Percentiles rank a stretch among this genome's conserved stretches.
Evolutionary conservation across 805 yeast species (phyloP).

Genomic region (Myxozyma geophila): DNA sequence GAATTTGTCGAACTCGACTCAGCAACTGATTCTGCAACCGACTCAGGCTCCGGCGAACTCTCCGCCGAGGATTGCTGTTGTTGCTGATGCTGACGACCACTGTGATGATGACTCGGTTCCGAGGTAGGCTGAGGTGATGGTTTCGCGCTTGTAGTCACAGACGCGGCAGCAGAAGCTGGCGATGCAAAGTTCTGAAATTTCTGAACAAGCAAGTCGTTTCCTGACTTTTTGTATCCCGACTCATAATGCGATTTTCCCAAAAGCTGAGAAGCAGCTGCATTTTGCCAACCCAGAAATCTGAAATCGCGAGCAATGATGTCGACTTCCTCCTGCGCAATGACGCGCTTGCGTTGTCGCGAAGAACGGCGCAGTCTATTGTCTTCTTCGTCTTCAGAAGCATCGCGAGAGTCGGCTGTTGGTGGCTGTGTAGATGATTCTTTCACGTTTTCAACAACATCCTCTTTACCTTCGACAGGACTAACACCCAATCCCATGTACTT

Average conservation of each 20-base stretch:
- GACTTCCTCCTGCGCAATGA: constrained; percentile 6
- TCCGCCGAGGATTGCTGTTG: constrained; percentile 6
- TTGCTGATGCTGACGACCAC: background rate
- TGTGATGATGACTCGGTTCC: background rate
- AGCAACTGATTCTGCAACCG: background rate
- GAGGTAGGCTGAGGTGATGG: constrained; percentile 12
- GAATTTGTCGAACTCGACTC: background rate
- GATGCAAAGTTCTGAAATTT: constrained; percentile 20
- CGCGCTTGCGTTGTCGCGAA: constrained; percentile 24
- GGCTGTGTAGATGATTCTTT: constrained; percentile 4
- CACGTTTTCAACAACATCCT: background rate
- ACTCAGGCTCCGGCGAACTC: constrained; percentile 1
- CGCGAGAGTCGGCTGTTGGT: background rate
- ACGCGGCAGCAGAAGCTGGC: constrained; percentile 17
- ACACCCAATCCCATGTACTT: constrained; percentile 51
- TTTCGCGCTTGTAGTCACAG: constrained; percentile 8
- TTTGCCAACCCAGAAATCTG: constrained; percentile 26
- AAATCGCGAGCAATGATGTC: constrained; percentile 11
- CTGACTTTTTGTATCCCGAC: constrained; percentile 22
- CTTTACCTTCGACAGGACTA: background rate
- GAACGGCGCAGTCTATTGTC: constrained; percentile 27
- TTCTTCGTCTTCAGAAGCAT: constrained; percentile 23
- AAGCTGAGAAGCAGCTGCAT: constrained; percentile 21
- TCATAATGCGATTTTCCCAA: constrained; percentile 31
- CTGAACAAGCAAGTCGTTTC: constrained; percentile 10